Evolutionary conservation across 1,284 basidiomycete genomes (phyloP).

Genomic region (Pulveroboletus sp.): DNA sequence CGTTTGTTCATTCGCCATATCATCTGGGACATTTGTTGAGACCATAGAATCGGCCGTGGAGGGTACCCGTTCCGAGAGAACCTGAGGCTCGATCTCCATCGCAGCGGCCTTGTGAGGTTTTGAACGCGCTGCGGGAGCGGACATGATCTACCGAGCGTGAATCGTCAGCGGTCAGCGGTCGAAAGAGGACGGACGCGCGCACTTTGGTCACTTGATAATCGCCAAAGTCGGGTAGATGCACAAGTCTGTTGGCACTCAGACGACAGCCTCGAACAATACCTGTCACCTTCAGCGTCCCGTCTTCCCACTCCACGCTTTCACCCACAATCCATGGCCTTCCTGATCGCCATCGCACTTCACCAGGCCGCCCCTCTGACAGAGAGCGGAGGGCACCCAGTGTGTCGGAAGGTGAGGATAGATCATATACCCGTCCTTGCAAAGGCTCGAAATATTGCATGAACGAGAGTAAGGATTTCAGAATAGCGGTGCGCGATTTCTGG

Average conservation of each 20-base stretch:
- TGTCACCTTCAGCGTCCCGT: slow-evolving; percentile 65
- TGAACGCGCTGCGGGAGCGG: slow-evolving; percentile 52
- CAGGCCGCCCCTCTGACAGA: slow-evolving; percentile 79
- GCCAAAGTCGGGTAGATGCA: slow-evolving; percentile 88
- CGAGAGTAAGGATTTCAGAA: slow-evolving; percentile 85
- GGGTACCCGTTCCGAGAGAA: slow-evolving; percentile 60
- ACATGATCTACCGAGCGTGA: slow-evolving; percentile 53
- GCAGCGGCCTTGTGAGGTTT: slow-evolving; percentile 38
- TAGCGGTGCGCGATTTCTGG: slow-evolving; percentile 60
- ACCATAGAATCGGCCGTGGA: slow-evolving; percentile 86
- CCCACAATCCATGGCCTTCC: slow-evolving; percentile 80
- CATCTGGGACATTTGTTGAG: slow-evolving; percentile 86
- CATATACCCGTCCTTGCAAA: slow-evolving; percentile 66
- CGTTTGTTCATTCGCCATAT: slow-evolving; percentile 93
- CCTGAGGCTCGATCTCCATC: slow-evolving; percentile 66
- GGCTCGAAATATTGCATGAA: slow-evolving; percentile 97
- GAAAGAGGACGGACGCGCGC: slow-evolving; percentile 24
- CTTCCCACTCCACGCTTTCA: slow-evolving; percentile 56
- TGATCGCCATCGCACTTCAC: slow-evolving; percentile 79
- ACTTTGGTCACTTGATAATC: slow-evolving; percentile 88
- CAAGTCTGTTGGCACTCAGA: slow-evolving; percentile 82
- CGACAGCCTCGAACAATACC: slow-evolving; percentile 83
- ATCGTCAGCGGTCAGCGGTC: not conserved
- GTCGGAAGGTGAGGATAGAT: slow-evolving; percentile 66
- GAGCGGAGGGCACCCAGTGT: slow-evolving; percentile 70